Evolutionary conservation across 2,329 filamentous ascomycete genomes (phyloP).

Genomic region (Pyrenophora seminiperda): DNA sequence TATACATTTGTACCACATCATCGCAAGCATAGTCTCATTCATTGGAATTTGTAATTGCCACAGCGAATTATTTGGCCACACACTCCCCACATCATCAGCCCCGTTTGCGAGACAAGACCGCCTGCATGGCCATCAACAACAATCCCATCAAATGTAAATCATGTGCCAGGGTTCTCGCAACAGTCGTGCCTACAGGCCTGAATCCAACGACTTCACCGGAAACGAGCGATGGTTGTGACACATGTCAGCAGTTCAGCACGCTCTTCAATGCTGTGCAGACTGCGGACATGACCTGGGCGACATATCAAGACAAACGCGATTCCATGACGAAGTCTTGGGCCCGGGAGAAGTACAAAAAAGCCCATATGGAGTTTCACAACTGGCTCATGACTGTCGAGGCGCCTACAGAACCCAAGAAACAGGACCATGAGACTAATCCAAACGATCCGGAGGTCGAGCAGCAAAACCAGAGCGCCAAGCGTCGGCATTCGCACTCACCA

Average conservation of each 20-base stretch:
- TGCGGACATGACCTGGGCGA: constrained; percentile 20
- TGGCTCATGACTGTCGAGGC: constrained; percentile 32
- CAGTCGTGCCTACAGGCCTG: constrained; percentile 17
- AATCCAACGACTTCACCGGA: constrained; percentile 4
- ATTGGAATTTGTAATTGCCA: background rate
- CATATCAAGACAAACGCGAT: constrained; percentile 17
- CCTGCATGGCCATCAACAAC: constrained; percentile 3
- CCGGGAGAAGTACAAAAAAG: constrained; percentile 16
- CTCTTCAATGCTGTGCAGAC: constrained; percentile 20
- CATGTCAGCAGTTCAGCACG: constrained; percentile 23
- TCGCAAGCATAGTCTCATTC: background rate
- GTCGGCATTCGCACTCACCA: constrained; percentile 13
- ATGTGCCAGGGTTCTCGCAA: constrained; percentile 15
- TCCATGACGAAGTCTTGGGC: constrained; percentile 21
- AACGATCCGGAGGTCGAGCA: constrained; percentile 3
- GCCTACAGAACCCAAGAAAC: background rate
- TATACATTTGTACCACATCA: background rate
- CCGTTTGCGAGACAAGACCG: background rate
- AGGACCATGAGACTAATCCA: background rate
- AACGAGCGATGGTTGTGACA: constrained; percentile 17
- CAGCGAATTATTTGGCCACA: background rate
- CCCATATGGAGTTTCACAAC: constrained; percentile 33
- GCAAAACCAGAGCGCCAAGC: constrained; percentile 9
- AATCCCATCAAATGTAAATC: constrained; percentile 12
- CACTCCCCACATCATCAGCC: background rate